Evolutionary conservation across 176 grass and related monocot genomes (phyloP).

Genomic region (Oryza meridionalis): DNA sequence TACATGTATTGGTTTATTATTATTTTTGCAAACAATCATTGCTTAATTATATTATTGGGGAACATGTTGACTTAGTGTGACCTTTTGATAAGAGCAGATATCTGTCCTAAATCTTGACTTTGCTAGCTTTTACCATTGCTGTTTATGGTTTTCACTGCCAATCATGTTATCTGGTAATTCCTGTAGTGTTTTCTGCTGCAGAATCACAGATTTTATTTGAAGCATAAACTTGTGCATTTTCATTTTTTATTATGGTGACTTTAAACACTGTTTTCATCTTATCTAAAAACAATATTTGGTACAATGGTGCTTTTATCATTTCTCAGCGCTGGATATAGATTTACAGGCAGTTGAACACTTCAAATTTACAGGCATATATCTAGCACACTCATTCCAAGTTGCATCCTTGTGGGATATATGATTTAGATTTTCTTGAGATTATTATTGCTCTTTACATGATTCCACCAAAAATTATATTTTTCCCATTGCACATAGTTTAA

Average conservation of each 20-base stretch:
- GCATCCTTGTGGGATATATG: not conserved
- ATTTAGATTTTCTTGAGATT: not conserved
- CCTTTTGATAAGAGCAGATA: constrained; percentile 19
- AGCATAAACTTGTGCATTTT: constrained; percentile 7
- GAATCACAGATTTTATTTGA: not conserved
- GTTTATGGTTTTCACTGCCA: not conserved
- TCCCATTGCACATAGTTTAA: not conserved
- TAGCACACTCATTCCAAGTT: not conserved
- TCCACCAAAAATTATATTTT: not conserved
- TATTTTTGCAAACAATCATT: not conserved
- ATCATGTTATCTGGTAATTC: not conserved
- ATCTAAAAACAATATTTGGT: not conserved
- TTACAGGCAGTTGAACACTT: not conserved
- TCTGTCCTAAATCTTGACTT: not conserved
- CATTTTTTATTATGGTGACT: not conserved
- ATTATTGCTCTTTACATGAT: constrained; percentile 3
- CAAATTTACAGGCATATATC: constrained; percentile 8
- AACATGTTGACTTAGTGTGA: not conserved
- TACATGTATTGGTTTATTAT: not conserved
- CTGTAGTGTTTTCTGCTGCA: not conserved
- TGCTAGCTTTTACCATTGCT: not conserved
- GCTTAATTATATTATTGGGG: not conserved
- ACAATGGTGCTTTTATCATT: not conserved
- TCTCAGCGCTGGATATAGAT: not conserved
- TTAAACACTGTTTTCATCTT: constrained; percentile 6